Base-by-base conservation (phyloP, 2,329 filamentous ascomycete species). In the Hymenoscyphus fructigenus region DNA sequence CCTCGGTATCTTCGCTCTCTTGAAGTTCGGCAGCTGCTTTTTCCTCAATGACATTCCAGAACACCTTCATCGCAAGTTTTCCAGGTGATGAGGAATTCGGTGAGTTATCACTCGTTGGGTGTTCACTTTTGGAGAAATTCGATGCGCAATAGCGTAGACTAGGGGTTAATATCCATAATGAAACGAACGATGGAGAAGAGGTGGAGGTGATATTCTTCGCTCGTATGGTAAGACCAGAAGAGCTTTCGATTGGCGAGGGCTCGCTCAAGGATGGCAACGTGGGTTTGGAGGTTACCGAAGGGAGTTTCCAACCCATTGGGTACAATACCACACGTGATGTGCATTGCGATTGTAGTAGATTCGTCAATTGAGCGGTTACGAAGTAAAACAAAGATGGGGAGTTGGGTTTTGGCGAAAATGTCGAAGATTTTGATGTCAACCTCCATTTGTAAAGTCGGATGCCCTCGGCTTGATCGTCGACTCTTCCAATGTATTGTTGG, bases 1-100 rank as follows among this genome's bases (percentile, higher is more conserved):
- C 87, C 69, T 88, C 85, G 1, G 90, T 64, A 17, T 62, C 64
- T 20, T 61, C 59, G 26, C 56, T 63, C 12, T 72, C 66, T 17
- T 65, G 50, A 5, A 73, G 58, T 36, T 62, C 60, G 26, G 57
- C 20, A 5, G 57, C 47, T 17, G 68, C 70, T 47, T 65, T 63
- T 14, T 59, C 61, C 5, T 60, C 26, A 4, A 71, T 56, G 0
- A 10, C 2, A 56, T 72, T 71, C 67, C 69, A 73, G 53, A 75
- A 72, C 2, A 73, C 60, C 63, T 75, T 75, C 71, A 73, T 72
- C 0, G 71, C 72, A 4, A 68, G 55, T 6, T 44, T 66, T 20
- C 68, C 63, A 34, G 47, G 26, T 17, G 44, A 6, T 17, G 41
- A n/a, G 7, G 23, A 10, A 17, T 12, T 34, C 26, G 53, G 15